Evolutionary conservation across 2,329 filamentous ascomycete species (phyloP).

Genomic region (Trichophyton mentagrophytes): DNA sequence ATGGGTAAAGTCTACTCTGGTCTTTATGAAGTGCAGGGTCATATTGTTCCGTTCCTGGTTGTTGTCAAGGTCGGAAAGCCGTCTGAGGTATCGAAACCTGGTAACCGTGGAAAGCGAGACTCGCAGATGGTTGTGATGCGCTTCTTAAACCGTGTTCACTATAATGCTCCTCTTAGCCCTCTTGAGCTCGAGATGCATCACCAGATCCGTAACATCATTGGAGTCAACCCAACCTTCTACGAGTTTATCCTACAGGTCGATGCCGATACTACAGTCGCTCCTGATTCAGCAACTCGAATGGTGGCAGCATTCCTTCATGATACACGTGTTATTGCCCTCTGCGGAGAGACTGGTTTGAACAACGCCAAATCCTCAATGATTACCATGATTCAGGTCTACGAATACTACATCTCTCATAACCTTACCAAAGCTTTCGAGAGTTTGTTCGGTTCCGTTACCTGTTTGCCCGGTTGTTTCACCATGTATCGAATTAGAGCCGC

Average conservation of each 20-base stretch:
- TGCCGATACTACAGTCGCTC: slow-evolving; percentile 85
- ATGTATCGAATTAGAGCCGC: slow-evolving; percentile 97
- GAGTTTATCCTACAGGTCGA: slow-evolving; percentile 95
- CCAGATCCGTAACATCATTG: slow-evolving; percentile 96
- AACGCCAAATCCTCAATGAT: slow-evolving; percentile 89
- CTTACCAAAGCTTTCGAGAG: slow-evolving; percentile 93
- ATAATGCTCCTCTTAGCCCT: slow-evolving; percentile 91
- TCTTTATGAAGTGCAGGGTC: slow-evolving; percentile 91
- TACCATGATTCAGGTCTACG: slow-evolving; percentile 99
- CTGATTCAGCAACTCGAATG: slow-evolving; percentile 82
- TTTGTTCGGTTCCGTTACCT: slow-evolving; percentile 93
- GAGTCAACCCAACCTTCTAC: slow-evolving; percentile 96
- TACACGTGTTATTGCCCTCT: slow-evolving; percentile 83
- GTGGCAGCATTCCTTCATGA: slow-evolving; percentile 84
- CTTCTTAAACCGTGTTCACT: slow-evolving; percentile 97
- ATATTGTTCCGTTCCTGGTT: slow-evolving; percentile 95
- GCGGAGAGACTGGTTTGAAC: slow-evolving; percentile 83
- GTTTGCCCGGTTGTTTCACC: slow-evolving; percentile 94
- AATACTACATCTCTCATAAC: slow-evolving; percentile 99
- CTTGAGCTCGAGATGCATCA: slow-evolving; percentile 97
- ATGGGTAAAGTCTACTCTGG: slow-evolving; percentile 99
- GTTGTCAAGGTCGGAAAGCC: slow-evolving; percentile 89
- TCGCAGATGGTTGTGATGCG: slow-evolving; percentile 98
- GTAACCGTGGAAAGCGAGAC: slow-evolving; percentile 98
- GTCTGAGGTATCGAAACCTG: slow-evolving; percentile 61